A percentile compares a stretch with the other conserved stretches of the same genome.
Conservation (phyloP, 495 filamentous ascomycete genomes). For the Endocarpon pusillum region DNA sequence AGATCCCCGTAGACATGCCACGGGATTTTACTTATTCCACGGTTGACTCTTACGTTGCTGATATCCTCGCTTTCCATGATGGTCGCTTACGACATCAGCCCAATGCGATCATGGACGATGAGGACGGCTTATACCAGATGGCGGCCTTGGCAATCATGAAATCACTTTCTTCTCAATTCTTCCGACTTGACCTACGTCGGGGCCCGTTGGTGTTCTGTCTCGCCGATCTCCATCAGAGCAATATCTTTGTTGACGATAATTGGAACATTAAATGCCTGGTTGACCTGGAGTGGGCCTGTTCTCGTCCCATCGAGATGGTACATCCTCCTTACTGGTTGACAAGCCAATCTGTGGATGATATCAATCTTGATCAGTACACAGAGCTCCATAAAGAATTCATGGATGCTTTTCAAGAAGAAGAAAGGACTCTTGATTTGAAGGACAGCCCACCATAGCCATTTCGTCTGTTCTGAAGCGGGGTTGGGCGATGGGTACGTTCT, state of each 20-base stretch:
- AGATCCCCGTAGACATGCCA: conserved; percentile 18
- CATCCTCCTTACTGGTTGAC: conserved; percentile 15
- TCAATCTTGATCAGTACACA: conserved; percentile 5
- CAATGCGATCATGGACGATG: conserved; percentile 13
- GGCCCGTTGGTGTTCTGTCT: conserved; percentile 13
- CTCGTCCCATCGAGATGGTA: conserved; percentile 15
- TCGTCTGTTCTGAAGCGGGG: conserved; percentile 7
- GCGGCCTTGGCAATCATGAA: conserved; percentile 15
- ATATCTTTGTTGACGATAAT: conserved; percentile 15
- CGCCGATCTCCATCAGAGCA: conserved; percentile 18
- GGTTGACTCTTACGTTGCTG: conserved; percentile 17
- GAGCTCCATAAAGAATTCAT: conserved; percentile 3
- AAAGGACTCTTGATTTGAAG: too few relatives aligned
- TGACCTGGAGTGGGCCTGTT: conserved; percentile 20
- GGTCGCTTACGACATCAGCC: conserved; percentile 19
- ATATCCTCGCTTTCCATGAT: conserved; percentile 18
- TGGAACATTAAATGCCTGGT: conserved; percentile 17
- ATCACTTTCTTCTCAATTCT: conserved; percentile 13
- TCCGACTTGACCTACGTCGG: conserved; percentile 11
- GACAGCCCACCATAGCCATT: too few relatives aligned
- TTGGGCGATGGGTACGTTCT: conserved; percentile 12
- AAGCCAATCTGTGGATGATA: conserved; percentile 9
- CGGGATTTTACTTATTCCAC: conserved; percentile 16
- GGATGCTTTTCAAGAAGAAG: too few relatives aligned
- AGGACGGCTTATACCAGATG: conserved; percentile 16